These are phyloP conservation scores for Hortaea werneckii DNA, from an alignment of 2,329 filamentous ascomycete species.

Conservation along the genomic window DNA sequence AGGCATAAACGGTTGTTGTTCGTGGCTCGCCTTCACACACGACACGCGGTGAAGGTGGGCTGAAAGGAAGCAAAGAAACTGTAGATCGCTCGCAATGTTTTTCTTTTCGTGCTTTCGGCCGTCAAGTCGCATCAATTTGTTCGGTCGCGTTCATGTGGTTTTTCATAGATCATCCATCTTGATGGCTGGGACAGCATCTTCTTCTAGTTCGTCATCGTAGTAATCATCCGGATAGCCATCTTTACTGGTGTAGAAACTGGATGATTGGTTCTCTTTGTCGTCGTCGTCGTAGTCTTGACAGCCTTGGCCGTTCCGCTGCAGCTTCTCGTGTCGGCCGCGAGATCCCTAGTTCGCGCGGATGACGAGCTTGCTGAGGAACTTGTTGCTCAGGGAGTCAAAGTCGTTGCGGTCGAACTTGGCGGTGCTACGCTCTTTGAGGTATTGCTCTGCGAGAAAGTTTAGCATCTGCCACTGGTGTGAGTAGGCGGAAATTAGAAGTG, in stretches of 20 bases:
- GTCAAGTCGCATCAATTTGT: neutral
- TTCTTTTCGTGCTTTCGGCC: neutral
- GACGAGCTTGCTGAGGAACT: conserved; percentile 92
- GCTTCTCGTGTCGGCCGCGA: conserved; percentile 1
- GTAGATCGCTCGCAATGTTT: too few species aligned
- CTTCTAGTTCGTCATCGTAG: neutral
- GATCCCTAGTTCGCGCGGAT: conserved; percentile 70
- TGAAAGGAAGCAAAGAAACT: too few species aligned
- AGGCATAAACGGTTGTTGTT: too few species aligned
- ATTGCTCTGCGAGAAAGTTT: conserved; percentile 55
- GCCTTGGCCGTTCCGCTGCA: neutral
- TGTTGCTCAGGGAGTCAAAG: conserved; percentile 93
- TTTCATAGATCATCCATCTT: neutral
- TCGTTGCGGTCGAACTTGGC: conserved; percentile 82
- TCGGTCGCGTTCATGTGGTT: neutral
- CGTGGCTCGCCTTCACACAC: too few species aligned
- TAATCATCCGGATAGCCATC: neutral
- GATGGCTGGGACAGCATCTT: neutral
- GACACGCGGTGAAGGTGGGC: too few species aligned
- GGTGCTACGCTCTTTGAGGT: conserved; percentile 63
- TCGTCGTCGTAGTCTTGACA: neutral
- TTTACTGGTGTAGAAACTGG: neutral
- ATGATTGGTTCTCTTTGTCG: neutral
- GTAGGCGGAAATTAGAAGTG: neutral
- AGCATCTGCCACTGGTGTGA: conserved; percentile 2